Evolutionary conservation across 805 yeast species (phyloP), one percentile per base, ranked within the genome.

Genomic region (Yueomyces sp.): DNA sequence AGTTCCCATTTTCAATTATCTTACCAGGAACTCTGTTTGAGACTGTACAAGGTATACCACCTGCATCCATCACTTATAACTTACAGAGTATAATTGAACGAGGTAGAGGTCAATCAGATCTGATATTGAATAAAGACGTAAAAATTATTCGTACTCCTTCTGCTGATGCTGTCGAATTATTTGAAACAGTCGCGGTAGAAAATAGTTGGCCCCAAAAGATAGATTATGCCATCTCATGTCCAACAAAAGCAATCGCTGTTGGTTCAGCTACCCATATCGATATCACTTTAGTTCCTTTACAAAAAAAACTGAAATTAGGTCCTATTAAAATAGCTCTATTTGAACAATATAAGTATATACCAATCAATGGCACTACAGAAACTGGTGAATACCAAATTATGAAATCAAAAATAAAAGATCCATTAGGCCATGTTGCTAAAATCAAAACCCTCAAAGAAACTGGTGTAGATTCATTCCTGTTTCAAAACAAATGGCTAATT

Each of bases 121-220:
- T 88, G 50, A 55, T 70, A 5, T 70, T 86, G n/a, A 78, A 76
- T 51, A 84, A 79, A 59, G 87, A 81, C 55, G 50, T 92, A 4
- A 76, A 95, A 46, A 79, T 92, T 7, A 77, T 90, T 12, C 71
- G 98, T 52, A 90, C 97, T 0, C 65, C 88, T 45, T 77, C 95
- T 2, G 74, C 94, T 1, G 97, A 90, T 62, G 75, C 94, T 0
- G 75, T 84, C 2, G 98, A 90, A 54, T 68, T 87, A 28, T 74
- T 94, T 0, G 97, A 92, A 62, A 86, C 96, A 0, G 84, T 88
- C 53, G 86, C 95, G 0, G 94, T 92, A 32, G 95, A 88, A 55
- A 92, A 92, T 60, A 81, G 87, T 1, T 90, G 98, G 98, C 97
- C 98, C 2, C 68, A 77, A 39, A 90, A 90, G 59, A 86, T 92